Conservation (phyloP, 2,329 filamentous ascomycete species). For the Ascochyta clinopodiicola region DNA sequence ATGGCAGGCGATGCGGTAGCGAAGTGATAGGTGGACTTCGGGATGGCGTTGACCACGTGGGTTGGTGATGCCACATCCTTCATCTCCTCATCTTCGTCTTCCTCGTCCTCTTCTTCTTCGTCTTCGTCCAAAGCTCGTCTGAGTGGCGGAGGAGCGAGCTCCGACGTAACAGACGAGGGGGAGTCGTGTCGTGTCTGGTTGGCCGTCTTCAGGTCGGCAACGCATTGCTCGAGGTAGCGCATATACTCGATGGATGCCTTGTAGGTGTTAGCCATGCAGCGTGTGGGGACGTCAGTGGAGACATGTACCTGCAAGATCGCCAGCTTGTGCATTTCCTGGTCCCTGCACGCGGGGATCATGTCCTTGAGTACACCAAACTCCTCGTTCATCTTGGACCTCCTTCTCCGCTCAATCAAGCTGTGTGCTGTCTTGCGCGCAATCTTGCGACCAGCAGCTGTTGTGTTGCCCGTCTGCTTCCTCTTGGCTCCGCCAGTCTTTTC, state of each 20-base stretch:
- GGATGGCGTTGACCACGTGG: constrained; percentile 11
- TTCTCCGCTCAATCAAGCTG: constrained; percentile 87
- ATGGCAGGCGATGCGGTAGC: constrained; percentile 43
- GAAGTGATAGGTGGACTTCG: constrained; percentile 34
- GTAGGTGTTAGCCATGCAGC: background rate
- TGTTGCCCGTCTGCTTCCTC: constrained; percentile 73
- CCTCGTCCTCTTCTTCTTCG: constrained; percentile 52
- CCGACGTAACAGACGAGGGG: constrained; percentile 34
- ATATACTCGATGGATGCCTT: constrained; percentile 97
- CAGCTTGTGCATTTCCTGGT: constrained; percentile 95
- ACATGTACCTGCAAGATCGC: constrained; percentile 84
- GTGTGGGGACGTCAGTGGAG: background rate
- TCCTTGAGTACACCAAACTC: constrained; percentile 92
- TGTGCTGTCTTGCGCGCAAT: constrained; percentile 96
- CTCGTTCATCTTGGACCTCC: constrained; percentile 98
- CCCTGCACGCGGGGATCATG: constrained; percentile 95
- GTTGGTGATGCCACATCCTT: constrained; percentile 45
- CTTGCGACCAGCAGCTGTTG: constrained; percentile 88
- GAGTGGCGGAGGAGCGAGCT: constrained; percentile 29
- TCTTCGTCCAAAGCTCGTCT: constrained; percentile 19
- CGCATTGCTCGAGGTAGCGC: constrained; percentile 89
- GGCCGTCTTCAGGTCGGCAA: constrained; percentile 72
- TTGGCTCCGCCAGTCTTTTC: constrained; percentile 58
- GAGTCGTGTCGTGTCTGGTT: constrained; percentile 38
- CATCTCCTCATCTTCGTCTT: constrained; percentile 56